Percentiles rank a stretch among this genome's conserved stretches.
phyloP scores from a whole-genome alignment of 1,284 basidiomycete species.

The Tilletia caries region DNA sequence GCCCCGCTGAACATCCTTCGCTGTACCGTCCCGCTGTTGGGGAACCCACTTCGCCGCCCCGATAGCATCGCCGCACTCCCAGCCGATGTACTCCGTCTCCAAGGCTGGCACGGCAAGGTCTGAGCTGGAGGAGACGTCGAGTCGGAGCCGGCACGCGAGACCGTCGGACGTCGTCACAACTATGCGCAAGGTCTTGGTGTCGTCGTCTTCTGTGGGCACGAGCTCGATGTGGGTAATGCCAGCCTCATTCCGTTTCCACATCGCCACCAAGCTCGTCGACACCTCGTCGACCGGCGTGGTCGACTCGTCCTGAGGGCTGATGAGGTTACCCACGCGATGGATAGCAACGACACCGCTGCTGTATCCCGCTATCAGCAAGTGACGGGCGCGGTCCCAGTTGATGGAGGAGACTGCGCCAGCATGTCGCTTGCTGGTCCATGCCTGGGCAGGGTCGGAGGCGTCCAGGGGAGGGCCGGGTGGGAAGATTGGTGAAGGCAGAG shows the following conservation, averaged over 20 bases:
- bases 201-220: background rate
- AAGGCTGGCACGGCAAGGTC: background rate
- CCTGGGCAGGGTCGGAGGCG: slow-evolving; percentile 2
- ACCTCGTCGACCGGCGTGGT: background rate
- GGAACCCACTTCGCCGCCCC: background rate
- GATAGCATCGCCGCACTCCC: slow-evolving; percentile 2
- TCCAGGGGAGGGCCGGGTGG: slow-evolving; percentile 3
- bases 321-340: background rate
- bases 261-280: background rate
- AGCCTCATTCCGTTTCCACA: slow-evolving; percentile 9
- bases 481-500: background rate
- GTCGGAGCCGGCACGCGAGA: background rate
- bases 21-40: background rate
- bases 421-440: background rate
- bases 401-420: background rate
- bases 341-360: background rate
- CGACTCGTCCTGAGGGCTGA: background rate
- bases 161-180: slow-evolving; percentile 8
- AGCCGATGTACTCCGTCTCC: background rate
- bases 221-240: slow-evolving; percentile 1
- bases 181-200: background rate
- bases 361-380: background rate
- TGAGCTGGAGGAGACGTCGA: background rate
- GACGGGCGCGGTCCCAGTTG: background rate
- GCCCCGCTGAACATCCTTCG: background rate